phyloP scores from a whole-genome alignment of 2,329 filamentous ascomycete genomes.

The Ascochyta rabiei region DNA sequence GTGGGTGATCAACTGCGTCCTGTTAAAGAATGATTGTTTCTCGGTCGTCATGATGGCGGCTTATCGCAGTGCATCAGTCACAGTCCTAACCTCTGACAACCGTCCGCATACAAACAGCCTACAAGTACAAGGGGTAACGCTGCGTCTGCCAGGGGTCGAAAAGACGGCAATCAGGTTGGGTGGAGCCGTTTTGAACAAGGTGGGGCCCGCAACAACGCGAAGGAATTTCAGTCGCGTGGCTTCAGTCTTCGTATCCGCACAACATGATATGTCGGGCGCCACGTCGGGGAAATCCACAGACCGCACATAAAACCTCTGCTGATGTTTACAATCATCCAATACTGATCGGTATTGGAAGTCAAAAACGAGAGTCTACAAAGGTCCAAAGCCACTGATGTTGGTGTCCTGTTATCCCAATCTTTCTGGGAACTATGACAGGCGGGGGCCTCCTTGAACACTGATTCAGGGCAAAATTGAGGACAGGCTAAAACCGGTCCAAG shows the following conservation, averaged over 20 bases:
- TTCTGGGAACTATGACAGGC: not conserved
- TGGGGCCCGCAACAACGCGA: constrained; percentile 3
- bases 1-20: constrained; percentile 18
- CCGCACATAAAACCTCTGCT: not conserved
- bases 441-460: not conserved
- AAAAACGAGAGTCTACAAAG: not conserved
- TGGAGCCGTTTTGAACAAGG: not conserved
- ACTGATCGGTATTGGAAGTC: not conserved
- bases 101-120: not conserved
- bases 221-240: constrained; percentile 8
- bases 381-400: not conserved
- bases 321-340: not conserved
- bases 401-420: not conserved
- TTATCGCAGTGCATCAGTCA: not conserved
- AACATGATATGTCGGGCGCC: constrained; percentile 4
- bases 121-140: not conserved
- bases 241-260: constrained; percentile 6
- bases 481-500: not conserved
- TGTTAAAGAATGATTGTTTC: constrained; percentile 14
- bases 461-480: not conserved
- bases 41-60: constrained; percentile 16
- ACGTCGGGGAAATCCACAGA: constrained; percentile 11
- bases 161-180: constrained; percentile 2
- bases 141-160: constrained; percentile 1
- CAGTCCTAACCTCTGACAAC: not conserved